phyloP scores from a whole-genome alignment of 306 rosid species.

The Quercus agrifolia region DNA sequence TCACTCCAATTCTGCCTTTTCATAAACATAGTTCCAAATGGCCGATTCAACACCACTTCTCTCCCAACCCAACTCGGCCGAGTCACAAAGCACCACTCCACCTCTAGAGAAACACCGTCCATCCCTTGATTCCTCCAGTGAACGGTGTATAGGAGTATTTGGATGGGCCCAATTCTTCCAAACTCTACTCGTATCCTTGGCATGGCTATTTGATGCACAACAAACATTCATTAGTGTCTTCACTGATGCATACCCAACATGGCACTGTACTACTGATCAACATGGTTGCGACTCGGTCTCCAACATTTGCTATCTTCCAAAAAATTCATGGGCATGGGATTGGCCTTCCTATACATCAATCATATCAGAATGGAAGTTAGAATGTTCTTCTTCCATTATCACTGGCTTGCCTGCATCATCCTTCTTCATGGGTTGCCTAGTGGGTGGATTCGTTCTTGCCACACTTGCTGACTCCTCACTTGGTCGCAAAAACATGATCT shows the following conservation, averaged over 20 bases:
- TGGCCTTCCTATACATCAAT: slow-evolving; percentile 28
- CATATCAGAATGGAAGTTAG: slow-evolving; percentile 49
- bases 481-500: too few relatives aligned
- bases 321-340: slow-evolving; percentile 52
- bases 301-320: too few relatives aligned
- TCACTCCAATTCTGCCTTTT: not conserved
- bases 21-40: too few relatives aligned
- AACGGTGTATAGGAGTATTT: slow-evolving; percentile 38
- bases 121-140: slow-evolving; percentile 47
- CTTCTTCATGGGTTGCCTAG: too few relatives aligned
- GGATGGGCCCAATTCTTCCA: slow-evolving; percentile 48
- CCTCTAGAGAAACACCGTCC: slow-evolving; percentile 17
- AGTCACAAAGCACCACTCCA: not conserved
- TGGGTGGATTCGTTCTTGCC: too few relatives aligned
- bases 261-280: too few relatives aligned
- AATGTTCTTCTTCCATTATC: slow-evolving; percentile 29
- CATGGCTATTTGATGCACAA: slow-evolving; percentile 31
- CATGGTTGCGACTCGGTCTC: too few relatives aligned
- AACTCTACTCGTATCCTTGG: slow-evolving; percentile 42
- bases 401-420: slow-evolving; percentile 40
- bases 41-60: too few relatives aligned
- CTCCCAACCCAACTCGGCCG: not conserved
- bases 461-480: too few relatives aligned
- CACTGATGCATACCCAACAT: too few relatives aligned
- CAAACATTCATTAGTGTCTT: too few relatives aligned